Percentiles rank a stretch among this genome's conserved stretches.
phyloP scores from a whole-genome alignment of 2,329 filamentous ascomycete species.

The Colletotrichum sp. region DNA sequence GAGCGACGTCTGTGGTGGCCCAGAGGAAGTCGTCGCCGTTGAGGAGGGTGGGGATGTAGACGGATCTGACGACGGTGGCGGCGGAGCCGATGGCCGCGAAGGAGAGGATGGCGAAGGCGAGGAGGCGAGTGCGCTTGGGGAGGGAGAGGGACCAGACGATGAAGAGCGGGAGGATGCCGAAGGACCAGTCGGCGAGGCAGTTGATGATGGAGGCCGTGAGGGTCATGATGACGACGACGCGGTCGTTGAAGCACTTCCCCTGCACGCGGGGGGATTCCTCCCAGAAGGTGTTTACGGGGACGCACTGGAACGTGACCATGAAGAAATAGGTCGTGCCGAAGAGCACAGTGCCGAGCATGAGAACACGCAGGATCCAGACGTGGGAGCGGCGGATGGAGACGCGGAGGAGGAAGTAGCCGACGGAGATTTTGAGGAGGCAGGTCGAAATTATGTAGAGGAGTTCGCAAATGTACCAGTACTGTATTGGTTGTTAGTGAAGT shows the following conservation, averaged over 20 bases:
- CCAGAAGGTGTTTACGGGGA: slow-evolving; percentile 45
- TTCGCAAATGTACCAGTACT: slow-evolving; percentile 47
- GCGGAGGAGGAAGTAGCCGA: slow-evolving; percentile 47
- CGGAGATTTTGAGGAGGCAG: slow-evolving; percentile 41
- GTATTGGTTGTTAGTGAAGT: background rate
- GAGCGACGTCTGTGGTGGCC: slow-evolving; percentile 46
- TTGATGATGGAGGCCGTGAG: slow-evolving; percentile 44
- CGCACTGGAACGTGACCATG: slow-evolving; percentile 45
- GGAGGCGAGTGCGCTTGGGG: slow-evolving; percentile 41
- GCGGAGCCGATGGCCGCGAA: slow-evolving; percentile 37
- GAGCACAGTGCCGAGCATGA: slow-evolving; percentile 38
- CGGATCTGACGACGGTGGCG: slow-evolving; percentile 48
- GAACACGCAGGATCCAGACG: slow-evolving; percentile 37
- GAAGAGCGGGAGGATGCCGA: slow-evolving; percentile 43
- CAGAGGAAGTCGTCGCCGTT: slow-evolving; percentile 46
- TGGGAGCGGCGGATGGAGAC: slow-evolving; percentile 39
- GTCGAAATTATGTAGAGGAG: slow-evolving; percentile 42
- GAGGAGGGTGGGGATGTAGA: slow-evolving; percentile 42
- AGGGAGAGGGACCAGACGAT: slow-evolving; percentile 46
- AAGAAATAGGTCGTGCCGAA: slow-evolving; percentile 46
- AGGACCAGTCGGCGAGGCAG: slow-evolving; percentile 43
- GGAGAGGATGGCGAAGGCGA: slow-evolving; percentile 34
- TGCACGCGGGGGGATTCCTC: slow-evolving; percentile 27
- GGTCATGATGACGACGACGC: slow-evolving; percentile 31
- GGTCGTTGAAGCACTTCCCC: slow-evolving; percentile 35